Evolutionary conservation across 495 filamentous ascomycete genomes (phyloP).

Genomic region (Aspergillus wentii): DNA sequence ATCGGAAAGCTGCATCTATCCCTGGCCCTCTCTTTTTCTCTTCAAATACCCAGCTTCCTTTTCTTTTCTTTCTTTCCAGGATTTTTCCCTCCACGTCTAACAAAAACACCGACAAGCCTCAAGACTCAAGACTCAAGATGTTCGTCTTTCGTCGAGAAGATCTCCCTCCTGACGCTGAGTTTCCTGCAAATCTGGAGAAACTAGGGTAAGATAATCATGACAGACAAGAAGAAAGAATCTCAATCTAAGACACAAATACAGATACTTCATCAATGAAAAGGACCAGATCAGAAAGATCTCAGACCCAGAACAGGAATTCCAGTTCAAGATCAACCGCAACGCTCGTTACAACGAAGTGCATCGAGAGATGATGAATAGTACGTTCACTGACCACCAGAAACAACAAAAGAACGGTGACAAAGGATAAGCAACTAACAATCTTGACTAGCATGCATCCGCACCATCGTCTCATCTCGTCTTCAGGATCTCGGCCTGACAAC

Average conservation of each 20-base stretch:
- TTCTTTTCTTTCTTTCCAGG: not conserved
- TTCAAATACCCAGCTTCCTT: conserved; percentile 5
- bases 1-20: no score
- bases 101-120: not conserved
- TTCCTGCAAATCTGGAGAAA: conserved; percentile 53
- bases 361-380: conserved; percentile 66
- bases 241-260: conserved; percentile 19
- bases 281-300: conserved; percentile 67
- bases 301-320: conserved; percentile 62
- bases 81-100: conserved; percentile 2
- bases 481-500: conserved; percentile 48
- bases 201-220: conserved; percentile 56
- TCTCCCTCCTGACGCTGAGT: conserved; percentile 68
- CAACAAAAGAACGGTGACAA: not conserved
- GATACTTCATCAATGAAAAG: conserved; percentile 65
- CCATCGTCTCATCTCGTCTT: conserved; percentile 58
- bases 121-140: conserved; percentile 54
- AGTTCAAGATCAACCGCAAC: conserved; percentile 67
- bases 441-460: conserved; percentile 55
- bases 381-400: not conserved
- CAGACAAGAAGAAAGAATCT: not conserved
- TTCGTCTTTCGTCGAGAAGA: conserved; percentile 58
- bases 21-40: not conserved
- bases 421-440: conserved; percentile 4
- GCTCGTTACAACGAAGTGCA: conserved; percentile 66